phyloP scores from a whole-genome alignment of 257 asterid species.

The Henckelia pumila region DNA sequence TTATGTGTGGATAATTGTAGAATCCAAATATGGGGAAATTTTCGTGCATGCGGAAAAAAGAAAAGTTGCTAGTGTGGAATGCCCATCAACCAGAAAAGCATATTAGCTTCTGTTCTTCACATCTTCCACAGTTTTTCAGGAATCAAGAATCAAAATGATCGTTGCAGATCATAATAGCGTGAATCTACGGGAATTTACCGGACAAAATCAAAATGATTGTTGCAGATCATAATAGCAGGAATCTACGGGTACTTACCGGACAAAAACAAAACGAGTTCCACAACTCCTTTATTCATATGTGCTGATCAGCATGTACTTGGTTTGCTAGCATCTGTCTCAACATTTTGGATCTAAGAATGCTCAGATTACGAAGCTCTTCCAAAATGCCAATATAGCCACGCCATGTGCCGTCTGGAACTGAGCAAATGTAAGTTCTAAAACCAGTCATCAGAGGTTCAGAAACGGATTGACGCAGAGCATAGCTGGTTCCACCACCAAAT shows the following conservation, averaged over 20 bases:
- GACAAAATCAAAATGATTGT: background rate
- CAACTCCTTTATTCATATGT: background rate
- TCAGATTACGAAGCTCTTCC: slow-evolving; percentile 44
- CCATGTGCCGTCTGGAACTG: slow-evolving; percentile 24
- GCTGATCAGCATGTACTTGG: slow-evolving; percentile 18
- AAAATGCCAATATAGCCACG: slow-evolving; percentile 32
- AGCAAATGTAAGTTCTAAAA: slow-evolving; percentile 28
- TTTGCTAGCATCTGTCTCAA: slow-evolving; percentile 26
- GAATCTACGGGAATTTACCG: background rate
- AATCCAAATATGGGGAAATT: too few relatives aligned
- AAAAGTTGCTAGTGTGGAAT: too few relatives aligned
- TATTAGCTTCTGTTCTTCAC: too few relatives aligned
- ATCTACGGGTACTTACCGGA: background rate
- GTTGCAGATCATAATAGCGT: background rate
- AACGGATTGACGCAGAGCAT: slow-evolving; percentile 28
- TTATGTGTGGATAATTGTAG: too few relatives aligned
- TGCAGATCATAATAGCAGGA: background rate
- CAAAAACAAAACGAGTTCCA: background rate
- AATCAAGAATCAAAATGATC: background rate
- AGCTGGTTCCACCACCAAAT: slow-evolving; percentile 37
- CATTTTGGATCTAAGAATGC: slow-evolving; percentile 32
- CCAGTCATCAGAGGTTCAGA: slow-evolving; percentile 33
- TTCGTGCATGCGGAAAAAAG: too few relatives aligned
- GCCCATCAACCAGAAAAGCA: too few relatives aligned
- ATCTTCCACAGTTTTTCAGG: background rate